Percentiles rank a stretch among this genome's conserved stretches.
Evolutionary conservation across 345 rosid genomes (phyloP).

Genomic region (Citrus sp.): DNA sequence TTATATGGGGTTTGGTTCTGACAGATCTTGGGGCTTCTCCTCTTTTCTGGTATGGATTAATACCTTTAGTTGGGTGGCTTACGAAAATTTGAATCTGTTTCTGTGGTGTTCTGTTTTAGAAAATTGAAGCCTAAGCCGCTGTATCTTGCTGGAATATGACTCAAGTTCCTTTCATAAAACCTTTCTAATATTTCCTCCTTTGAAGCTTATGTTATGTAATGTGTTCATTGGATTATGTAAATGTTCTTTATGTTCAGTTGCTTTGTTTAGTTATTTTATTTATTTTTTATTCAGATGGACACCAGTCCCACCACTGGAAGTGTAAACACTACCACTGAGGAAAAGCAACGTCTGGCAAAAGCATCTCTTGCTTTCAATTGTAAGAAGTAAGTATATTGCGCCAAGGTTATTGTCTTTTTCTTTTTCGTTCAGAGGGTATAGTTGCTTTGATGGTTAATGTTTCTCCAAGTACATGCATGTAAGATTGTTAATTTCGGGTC

Average conservation of each 20-base stretch:
- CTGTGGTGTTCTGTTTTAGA: neutral
- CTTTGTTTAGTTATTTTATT: neutral
- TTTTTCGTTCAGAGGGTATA: neutral
- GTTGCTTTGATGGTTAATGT: neutral
- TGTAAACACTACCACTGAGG: constrained; percentile 68
- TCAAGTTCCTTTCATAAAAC: neutral
- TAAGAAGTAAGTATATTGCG: constrained; percentile 68
- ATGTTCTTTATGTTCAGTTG: constrained; percentile 6
- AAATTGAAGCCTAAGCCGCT: neutral
- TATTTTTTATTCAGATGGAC: constrained; percentile 64
- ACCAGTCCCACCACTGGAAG: constrained; percentile 97
- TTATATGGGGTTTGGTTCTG: neutral
- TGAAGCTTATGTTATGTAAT: neutral
- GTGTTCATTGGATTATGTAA: neutral
- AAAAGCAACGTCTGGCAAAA: constrained; percentile 88
- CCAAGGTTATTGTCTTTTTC: neutral
- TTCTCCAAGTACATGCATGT: neutral
- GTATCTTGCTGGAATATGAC: neutral
- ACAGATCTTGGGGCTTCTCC: neutral
- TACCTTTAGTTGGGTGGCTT: neutral
- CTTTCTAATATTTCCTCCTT: neutral
- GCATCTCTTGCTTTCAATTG: constrained; percentile 90
- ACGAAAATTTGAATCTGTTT: neutral
- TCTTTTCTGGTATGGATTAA: neutral
- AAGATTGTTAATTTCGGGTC: neutral